These are phyloP conservation scores for Craterostigma plantagineum DNA, from an alignment of 257 asterid species.

Conservation along the genomic window DNA sequence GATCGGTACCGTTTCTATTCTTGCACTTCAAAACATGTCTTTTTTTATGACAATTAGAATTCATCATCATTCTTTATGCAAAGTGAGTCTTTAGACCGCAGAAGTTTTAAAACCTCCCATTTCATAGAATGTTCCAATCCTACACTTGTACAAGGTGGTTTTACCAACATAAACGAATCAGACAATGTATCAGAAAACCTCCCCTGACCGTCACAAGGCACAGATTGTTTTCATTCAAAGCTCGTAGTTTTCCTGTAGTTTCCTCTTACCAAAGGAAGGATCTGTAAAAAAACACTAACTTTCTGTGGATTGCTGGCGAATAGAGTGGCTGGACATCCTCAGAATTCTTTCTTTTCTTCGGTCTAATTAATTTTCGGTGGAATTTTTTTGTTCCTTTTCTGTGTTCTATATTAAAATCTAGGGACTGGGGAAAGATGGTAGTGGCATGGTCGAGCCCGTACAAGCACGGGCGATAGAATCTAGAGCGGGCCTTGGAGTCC, in stretches of 20 bases:
- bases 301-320: conserved; percentile 7
- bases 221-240: no score
- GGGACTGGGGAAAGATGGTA: conserved; percentile 96
- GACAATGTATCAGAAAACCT: no score
- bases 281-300: no score
- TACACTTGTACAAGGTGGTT: no score
- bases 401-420: conserved; percentile 18
- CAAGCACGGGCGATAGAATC: conserved; percentile 61
- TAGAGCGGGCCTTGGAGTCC: conserved; percentile 85
- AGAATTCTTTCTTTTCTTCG: conserved; percentile 7
- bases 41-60: conserved; percentile 6
- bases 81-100: not conserved
- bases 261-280: no score
- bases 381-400: conserved; percentile 21
- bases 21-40: conserved; percentile 14
- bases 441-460: conserved; percentile 94
- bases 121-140: no score
- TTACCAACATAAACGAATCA: no score
- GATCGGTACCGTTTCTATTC: conserved; percentile 87
- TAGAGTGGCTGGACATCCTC: conserved; percentile 15
- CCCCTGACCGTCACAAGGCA: no score
- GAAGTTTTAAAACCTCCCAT: no score
- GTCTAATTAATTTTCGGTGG: conserved; percentile 25
- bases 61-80: not conserved
- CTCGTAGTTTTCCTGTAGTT: no score